Conservation (phyloP, 768 basidiomycete genomes). For the Gloeopeniophorella convolvens region DNA sequence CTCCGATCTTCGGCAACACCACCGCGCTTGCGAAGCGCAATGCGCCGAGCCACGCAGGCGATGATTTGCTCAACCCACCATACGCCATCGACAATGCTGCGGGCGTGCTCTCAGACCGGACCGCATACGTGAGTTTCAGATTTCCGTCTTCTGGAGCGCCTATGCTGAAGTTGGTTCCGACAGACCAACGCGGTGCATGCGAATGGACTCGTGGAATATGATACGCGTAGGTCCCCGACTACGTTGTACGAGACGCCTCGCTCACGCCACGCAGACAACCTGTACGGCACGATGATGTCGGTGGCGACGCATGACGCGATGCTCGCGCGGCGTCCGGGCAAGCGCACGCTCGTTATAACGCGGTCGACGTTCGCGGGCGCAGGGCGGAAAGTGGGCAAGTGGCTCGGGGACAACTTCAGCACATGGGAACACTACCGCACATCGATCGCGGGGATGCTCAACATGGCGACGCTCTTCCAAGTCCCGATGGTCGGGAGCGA, state of each 20-base stretch:
- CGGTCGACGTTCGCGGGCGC: slow-evolving; percentile 71
- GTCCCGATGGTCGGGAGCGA: slow-evolving; percentile 75
- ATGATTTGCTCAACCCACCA: slow-evolving; percentile 43
- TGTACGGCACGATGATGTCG: slow-evolving; percentile 72
- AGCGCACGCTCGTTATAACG: slow-evolving; percentile 59
- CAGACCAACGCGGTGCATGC: slow-evolving; percentile 39
- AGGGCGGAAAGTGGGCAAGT: slow-evolving; percentile 62
- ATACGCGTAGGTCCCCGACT: slow-evolving; percentile 34
- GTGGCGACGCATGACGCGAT: slow-evolving; percentile 52
- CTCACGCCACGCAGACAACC: slow-evolving; percentile 36
- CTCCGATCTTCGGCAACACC: slow-evolving; percentile 41
- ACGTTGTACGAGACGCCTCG: not conserved
- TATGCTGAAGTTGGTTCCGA: not conserved
- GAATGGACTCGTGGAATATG: slow-evolving; percentile 54
- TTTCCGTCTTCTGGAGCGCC: not conserved
- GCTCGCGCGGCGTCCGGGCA: slow-evolving; percentile 54
- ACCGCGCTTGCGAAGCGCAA: slow-evolving; percentile 24
- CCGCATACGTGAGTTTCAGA: slow-evolving; percentile 44
- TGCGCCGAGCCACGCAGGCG: slow-evolving; percentile 21
- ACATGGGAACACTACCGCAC: slow-evolving; percentile 51
- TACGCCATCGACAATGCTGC: slow-evolving; percentile 56
- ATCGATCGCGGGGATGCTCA: slow-evolving; percentile 59
- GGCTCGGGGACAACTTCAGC: slow-evolving; percentile 64
- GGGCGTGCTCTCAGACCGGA: slow-evolving; percentile 42
- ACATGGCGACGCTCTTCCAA: slow-evolving; percentile 59